phyloP scores from a whole-genome alignment of 306 rosid genomes.

The Glycyrrhiza uralensis region DNA sequence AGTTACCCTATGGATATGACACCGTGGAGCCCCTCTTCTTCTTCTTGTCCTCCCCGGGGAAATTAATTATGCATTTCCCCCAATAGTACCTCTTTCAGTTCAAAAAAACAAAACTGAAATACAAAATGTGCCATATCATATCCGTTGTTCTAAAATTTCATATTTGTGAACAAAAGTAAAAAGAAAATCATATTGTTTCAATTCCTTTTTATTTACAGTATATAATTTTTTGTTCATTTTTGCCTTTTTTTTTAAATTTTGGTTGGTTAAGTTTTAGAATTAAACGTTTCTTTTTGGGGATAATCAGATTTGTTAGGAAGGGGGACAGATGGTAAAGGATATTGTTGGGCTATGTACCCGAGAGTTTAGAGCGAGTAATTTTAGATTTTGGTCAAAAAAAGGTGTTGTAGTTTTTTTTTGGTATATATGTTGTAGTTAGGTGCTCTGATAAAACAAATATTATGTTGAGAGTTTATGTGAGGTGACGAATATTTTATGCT shows the following conservation, averaged over 20 bases:
- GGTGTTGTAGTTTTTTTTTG: no score
- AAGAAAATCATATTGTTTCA: not conserved
- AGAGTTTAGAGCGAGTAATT: not conserved
- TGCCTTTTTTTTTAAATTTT: not conserved
- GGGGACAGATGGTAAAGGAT: not conserved
- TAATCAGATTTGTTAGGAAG: not conserved
- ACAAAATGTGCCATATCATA: not conserved
- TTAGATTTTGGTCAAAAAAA: not conserved
- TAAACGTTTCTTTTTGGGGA: no score
- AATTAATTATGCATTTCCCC: constrained; percentile 23
- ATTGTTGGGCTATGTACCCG: not conserved
- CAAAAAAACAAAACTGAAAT: not conserved
- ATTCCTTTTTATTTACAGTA: not conserved
- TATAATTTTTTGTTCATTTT: not conserved
- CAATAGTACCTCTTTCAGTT: not conserved
- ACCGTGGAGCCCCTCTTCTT: constrained; percentile 68
- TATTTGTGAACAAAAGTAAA: not conserved
- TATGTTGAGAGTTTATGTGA: not conserved
- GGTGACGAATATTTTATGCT: not conserved
- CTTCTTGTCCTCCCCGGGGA: constrained; percentile 24
- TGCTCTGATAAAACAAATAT: constrained; percentile 11
- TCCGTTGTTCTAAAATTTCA: not conserved
- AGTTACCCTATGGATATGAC: constrained; percentile 99
- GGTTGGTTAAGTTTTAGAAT: not conserved
- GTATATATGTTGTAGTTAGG: not conserved